Evolutionary conservation across 345 rosid species (phyloP), one percentile per base, ranked within the genome.

Genomic region (Cochlearia excelsa): DNA sequence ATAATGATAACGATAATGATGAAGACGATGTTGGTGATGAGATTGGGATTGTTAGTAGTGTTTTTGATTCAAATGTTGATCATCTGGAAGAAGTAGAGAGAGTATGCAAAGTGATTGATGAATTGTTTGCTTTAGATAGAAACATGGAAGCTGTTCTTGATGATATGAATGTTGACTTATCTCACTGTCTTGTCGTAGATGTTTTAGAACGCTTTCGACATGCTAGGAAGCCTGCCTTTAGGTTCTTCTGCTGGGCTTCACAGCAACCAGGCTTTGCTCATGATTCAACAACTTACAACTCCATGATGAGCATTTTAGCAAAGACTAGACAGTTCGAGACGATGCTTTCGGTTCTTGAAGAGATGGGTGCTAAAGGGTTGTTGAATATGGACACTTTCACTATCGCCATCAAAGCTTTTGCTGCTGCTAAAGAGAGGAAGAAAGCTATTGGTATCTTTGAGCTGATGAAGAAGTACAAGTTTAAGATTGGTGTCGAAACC

Each of bases 131-230:
- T 0, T 70, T 85, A 56, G 97, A 93, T 72, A 75, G 87, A 30
- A 93, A 93, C 71, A 82, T 89, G 97, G 97, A 93, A 74, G 85
- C 95, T 1, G 95, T 89, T 65, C 80, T 93, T 35, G 90, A 87
- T 66, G 92, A 81, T 72, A 81, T 80, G 72, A 72, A 81, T 2
- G 54, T 89, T 4, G 50, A 61, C 48, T 59, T 87, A 42, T 77
- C 90, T 0, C 83, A 77, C 26, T 81, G 81, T 76, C 67, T 93
- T 29, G 81, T 85, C 7, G 40, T 89, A 6, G 80, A 75, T 3
- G 90, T 87, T 37, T 59, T 93, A 73, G 65, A 82, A 23, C 72
- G 92, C 37, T 87, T 85, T 38, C 67, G 79, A 6, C 90, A 82
- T n/a, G 89, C 95, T 35, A 78, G 97, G 66, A 93, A 87, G 69